Conservation (phyloP, 2,329 filamentous ascomycete species). For the Coniochaeta sp. region DNA sequence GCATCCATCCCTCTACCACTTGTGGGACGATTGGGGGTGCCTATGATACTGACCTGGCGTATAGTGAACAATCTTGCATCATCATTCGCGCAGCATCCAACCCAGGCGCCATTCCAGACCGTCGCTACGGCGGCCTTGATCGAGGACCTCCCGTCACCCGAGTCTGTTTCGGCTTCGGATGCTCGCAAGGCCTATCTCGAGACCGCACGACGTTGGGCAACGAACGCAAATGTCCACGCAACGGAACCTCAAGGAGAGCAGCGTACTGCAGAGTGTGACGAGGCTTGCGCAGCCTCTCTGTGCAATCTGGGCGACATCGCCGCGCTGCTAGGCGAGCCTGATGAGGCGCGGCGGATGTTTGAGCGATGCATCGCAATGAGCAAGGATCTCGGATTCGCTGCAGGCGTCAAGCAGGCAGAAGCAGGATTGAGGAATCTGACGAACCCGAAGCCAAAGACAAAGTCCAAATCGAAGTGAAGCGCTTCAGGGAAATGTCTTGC, state of each 20-base stretch:
- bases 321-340: conserved; percentile 60
- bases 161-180: conserved; percentile 24
- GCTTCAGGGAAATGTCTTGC: not conserved
- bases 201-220: conserved; percentile 70
- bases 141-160: conserved; percentile 15
- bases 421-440: conserved; percentile 32
- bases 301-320: conserved; percentile 83
- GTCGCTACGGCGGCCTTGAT: conserved; percentile 17
- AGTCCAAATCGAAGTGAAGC: not conserved
- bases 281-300: conserved; percentile 75
- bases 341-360: conserved; percentile 62
- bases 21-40: conserved; percentile 6
- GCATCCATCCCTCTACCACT: not conserved
- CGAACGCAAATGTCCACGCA: conserved; percentile 65
- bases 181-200: conserved; percentile 57
- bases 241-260: conserved; percentile 57
- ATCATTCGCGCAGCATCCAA: conserved; percentile 62
- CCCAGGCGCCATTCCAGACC: conserved; percentile 25
- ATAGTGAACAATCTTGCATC: conserved; percentile 74
- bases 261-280: conserved; percentile 72
- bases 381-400: conserved; percentile 42
- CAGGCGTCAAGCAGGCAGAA: conserved; percentile 45
- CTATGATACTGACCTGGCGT: not conserved
- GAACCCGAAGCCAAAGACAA: conserved; percentile 3
- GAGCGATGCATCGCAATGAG: conserved; percentile 59